These are phyloP conservation scores for Zea luxurians DNA, from an alignment of 176 grass and related monocot genomes.

Conservation along the genomic window DNA sequence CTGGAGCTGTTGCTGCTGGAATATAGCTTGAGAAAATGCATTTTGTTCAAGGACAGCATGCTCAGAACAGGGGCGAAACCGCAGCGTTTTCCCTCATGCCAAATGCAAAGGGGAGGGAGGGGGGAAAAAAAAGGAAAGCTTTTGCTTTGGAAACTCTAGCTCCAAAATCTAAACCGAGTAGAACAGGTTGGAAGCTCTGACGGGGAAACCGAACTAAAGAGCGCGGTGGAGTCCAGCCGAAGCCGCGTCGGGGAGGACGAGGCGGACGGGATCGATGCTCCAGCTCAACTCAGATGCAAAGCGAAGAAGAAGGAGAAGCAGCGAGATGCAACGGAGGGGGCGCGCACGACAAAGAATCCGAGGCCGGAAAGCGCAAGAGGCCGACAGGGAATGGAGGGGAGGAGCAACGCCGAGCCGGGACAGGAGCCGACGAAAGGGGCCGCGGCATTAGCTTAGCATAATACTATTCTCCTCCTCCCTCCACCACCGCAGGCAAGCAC, in stretches of 20 bases:
- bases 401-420: conserved; percentile 32
- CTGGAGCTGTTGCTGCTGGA: conserved; percentile 45
- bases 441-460: conserved; percentile 43
- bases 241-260: neutral
- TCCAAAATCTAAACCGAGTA: conserved; percentile 5
- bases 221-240: neutral
- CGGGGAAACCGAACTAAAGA: neutral
- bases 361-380: conserved; percentile 36
- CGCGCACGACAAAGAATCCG: conserved; percentile 35
- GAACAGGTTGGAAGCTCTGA: neutral
- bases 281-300: conserved; percentile 42
- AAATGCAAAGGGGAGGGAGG: neutral
- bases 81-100: conserved; percentile 13
- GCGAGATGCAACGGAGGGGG: conserved; percentile 12
- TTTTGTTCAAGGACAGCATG: conserved; percentile 44
- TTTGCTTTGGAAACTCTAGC: neutral
- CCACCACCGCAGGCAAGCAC: conserved; percentile 34
- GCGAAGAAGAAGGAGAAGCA: conserved; percentile 7
- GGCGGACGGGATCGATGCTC: conserved; percentile 19
- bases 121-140: neutral
- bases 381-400: conserved; percentile 45
- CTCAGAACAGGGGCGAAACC: neutral
- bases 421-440: conserved; percentile 33
- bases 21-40: conserved; percentile 63
- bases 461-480: conserved; percentile 8